Evolutionary conservation across 2,329 filamentous ascomycete genomes (phyloP).

Genomic region (Fusarium tuaranense): DNA sequence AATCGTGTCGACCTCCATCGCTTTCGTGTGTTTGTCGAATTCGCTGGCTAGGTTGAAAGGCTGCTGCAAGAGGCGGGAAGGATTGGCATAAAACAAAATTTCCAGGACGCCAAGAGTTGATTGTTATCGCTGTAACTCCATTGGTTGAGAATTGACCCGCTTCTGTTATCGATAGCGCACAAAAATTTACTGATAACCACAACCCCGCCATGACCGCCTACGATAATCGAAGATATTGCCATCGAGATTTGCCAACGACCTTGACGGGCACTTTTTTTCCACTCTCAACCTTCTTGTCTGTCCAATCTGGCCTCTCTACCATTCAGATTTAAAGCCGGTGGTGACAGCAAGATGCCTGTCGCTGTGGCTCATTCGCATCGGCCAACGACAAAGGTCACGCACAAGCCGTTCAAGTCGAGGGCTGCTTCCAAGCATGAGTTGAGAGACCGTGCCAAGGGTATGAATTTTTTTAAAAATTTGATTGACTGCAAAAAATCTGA

Average conservation of each 20-base stretch:
- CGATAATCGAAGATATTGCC: conserved; percentile 44
- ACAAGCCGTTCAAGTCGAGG: conserved; percentile 94
- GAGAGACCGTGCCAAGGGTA: conserved; percentile 88
- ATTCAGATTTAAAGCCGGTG: conserved; percentile 88
- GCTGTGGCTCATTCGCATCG: conserved; percentile 84
- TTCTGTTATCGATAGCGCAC: conserved; percentile 53
- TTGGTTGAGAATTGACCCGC: conserved; percentile 33
- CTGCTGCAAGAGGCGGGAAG: conserved; percentile 26
- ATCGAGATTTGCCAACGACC: conserved; percentile 27
- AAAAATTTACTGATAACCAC: conserved; percentile 55
- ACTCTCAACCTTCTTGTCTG: not conserved
- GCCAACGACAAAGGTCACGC: conserved; percentile 86
- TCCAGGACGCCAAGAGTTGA: conserved; percentile 44
- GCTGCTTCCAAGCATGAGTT: conserved; percentile 90
- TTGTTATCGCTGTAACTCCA: conserved; percentile 43
- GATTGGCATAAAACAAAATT: conserved; percentile 49
- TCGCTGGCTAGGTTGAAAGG: conserved; percentile 24
- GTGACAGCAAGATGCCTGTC: conserved; percentile 80
- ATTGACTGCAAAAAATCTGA: not conserved
- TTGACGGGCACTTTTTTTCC: conserved; percentile 18
- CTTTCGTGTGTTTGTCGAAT: conserved; percentile 27
- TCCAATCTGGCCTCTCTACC: conserved; percentile 78
- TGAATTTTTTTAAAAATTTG: not conserved
- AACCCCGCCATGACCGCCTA: conserved; percentile 52
- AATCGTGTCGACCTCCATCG: conserved; percentile 54